Evolutionary conservation across 164 flowering plant species (phyloP), one percentile per base, ranked within the genome.

Genomic region (Magnolia sinica): DNA sequence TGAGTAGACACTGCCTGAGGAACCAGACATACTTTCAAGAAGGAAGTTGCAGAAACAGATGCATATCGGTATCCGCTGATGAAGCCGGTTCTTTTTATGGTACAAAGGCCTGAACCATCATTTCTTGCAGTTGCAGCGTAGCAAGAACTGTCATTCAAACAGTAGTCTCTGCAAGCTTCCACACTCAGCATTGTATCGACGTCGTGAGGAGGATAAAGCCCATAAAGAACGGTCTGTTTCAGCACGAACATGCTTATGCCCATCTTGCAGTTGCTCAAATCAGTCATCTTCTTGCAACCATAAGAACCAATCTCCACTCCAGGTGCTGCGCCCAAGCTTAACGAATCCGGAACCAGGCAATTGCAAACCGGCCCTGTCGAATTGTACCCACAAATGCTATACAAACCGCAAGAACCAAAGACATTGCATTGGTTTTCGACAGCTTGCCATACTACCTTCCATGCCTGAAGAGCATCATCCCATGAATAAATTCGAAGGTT

Each of bases 81-180:
- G 79, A 83, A 88, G 72, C 80, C 71, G 2, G 89, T 87, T 77
- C 87, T 73, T 78, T 87, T 86, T 64, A 88, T 71, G 0, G 86
- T 85, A 81, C 91, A 88, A 68, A 83, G 65, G 55, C 91, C 89
- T 1, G 91, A 87, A n/a, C 91, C 91, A 77, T 88, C 89, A 72
- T 88, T 86, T 75, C 72, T 83, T 8, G 89, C 77, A 31, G 91
- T 89, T 6, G 78, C 84, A 45, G 89, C 91, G 74, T 81, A 70
- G 37, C 89, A 87, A 24, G 88, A 78, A 61, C 84, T 73, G 63
- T 85, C 89, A 20, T 83, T 85, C 13, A 76, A 77, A 74, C 89
- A 85, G 78, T 76, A 86, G 23, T 80, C 80, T 68, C 75, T 81
- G 76, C 91, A 88, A 61, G 80, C 83, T 67, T 79, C 75, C 68